phyloP scores from a whole-genome alignment of 2,329 filamentous ascomycete genomes.

The Aspergillus sp. region DNA sequence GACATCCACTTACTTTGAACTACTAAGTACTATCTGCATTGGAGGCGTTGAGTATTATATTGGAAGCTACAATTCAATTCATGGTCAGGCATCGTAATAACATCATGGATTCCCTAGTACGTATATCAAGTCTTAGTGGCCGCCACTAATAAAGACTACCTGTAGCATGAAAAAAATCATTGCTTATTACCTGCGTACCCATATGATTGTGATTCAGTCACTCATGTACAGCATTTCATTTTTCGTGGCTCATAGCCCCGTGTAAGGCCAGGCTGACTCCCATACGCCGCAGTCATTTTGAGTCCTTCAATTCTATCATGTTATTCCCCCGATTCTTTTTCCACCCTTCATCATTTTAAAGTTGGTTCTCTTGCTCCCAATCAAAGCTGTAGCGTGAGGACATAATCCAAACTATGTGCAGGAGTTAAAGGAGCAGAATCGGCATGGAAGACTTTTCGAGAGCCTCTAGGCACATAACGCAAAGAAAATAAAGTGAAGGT shows the following conservation, averaged over 20 bases:
- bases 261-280: constrained; percentile 33
- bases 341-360: not conserved
- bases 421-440: constrained; percentile 8
- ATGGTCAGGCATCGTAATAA: not conserved
- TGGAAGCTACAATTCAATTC: not conserved
- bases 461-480: constrained; percentile 17
- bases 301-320: constrained; percentile 1
- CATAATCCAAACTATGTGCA: not conserved
- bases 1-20: constrained; percentile 3
- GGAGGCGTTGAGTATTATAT: constrained; percentile 6
- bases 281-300: constrained; percentile 33
- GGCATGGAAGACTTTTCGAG: constrained; percentile 14
- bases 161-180: not conserved
- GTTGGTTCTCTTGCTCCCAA: not conserved
- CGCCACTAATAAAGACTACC: not conserved
- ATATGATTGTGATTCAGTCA: not conserved
- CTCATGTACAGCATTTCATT: constrained; percentile 8
- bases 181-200: not conserved
- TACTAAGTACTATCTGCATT: constrained; percentile 11
- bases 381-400: not conserved
- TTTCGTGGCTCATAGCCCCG: constrained; percentile 17
- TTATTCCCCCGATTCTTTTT: constrained; percentile 1
- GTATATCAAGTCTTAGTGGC: not conserved
- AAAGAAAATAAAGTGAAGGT: constrained; percentile 8
- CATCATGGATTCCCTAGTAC: not conserved